phyloP scores from a whole-genome alignment of 345 rosid species.

The Salix suchowensis region DNA sequence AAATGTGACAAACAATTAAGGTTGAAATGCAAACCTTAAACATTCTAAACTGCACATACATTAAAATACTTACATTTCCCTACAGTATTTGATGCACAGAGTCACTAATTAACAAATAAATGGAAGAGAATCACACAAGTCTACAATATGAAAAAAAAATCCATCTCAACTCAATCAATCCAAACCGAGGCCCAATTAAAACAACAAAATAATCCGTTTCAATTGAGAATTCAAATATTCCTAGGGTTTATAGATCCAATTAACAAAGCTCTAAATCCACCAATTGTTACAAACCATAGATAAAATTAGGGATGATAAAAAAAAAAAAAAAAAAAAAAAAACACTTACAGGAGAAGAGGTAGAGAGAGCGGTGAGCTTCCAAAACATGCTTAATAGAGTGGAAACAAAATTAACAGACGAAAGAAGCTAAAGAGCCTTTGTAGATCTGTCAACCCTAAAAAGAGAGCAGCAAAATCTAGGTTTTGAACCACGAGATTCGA shows the following conservation, averaged over 20 bases:
- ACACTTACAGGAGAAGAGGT: slow-evolving; percentile 93
- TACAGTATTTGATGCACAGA: neutral
- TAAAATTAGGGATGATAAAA: neutral
- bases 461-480: slow-evolving; percentile 35
- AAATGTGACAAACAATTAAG: neutral
- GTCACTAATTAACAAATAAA: neutral
- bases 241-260: neutral
- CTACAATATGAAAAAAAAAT: neutral
- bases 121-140: neutral
- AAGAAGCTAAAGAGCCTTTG: slow-evolving; percentile 7
- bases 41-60: neutral
- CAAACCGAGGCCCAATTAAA: neutral
- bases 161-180: neutral
- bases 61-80: neutral
- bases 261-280: slow-evolving; percentile 1
- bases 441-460: slow-evolving; percentile 60
- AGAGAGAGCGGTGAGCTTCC: slow-evolving; percentile 90
- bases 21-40: neutral
- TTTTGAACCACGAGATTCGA: slow-evolving; percentile 20
- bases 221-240: neutral
- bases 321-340: neutral
- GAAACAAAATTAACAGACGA: slow-evolving; percentile 18
- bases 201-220: neutral
- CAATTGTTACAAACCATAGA: neutral
- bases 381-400: slow-evolving; percentile 54